Base-by-base conservation (phyloP, 257 asterid species). In the Nicotiana knightiana region DNA sequence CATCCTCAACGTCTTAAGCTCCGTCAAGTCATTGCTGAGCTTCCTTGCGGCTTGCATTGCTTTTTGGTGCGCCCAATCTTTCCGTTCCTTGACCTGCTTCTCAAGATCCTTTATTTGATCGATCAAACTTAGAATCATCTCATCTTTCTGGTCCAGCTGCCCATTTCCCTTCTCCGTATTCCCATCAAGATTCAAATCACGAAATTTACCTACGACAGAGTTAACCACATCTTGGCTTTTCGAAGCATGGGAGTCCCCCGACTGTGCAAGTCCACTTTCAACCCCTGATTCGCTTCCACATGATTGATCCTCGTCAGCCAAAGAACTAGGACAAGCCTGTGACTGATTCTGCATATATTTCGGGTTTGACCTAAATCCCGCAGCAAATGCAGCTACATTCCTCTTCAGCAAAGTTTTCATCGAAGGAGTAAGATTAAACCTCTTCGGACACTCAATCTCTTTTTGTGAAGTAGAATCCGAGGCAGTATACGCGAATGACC, bases 41-140 rank as follows among this genome's bases (percentile, higher is more conserved):
- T 92, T 96, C 77, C 95, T 88, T 15, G 99, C 99, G 76, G 99
- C 99, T 87, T 94, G 97, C 95, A 96, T 91, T 4, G 99, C 98
- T 88, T 94, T 96, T 84, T 94, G 93, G 81, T 93, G 98, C 21
- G 98, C 99, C 99, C 99, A 94, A 35, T 93, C 99, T 85, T 93
- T 94, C 24, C 95, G 87, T 76, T 96, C 99, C 88, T 92, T 91
- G 68, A 92, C 97, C 84, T 93, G 95, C 62, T 87, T 91, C 90
- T 96, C 97, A 16, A 94, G 90, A 81, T 93, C 97, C 91, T 94
- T 93, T 66, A 93, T 90, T 92, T 93, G 97, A 83, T 88, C 92
- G 58, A 93, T 81, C 92, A 94, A 87, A 85, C 89, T 87, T n/a
- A 96, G 70, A 68, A 94, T 89, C 94, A 87, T 89, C 79, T 92